Evolutionary conservation across 2,329 filamentous ascomycete species (phyloP).

Genomic region (Didymella segeticola): DNA sequence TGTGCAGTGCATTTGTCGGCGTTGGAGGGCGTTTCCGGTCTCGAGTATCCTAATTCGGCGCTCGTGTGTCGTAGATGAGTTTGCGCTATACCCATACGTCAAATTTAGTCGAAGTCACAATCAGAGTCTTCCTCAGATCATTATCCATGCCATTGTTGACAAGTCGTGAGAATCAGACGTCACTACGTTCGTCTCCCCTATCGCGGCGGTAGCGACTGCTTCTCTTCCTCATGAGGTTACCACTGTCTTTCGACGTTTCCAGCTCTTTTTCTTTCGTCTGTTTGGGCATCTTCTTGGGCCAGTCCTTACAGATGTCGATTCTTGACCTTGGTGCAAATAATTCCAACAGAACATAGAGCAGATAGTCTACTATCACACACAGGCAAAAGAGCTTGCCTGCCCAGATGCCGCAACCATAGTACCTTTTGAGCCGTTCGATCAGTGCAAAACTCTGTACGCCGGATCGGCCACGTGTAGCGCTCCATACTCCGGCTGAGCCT

Average conservation of each 20-base stretch:
- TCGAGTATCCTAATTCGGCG: background rate
- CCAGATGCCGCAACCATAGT: slow-evolving; percentile 98
- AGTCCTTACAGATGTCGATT: slow-evolving; percentile 89
- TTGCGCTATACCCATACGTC: slow-evolving; percentile 23
- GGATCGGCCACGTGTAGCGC: slow-evolving; percentile 71
- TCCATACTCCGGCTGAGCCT: slow-evolving; percentile 70
- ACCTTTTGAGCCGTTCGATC: slow-evolving; percentile 92
- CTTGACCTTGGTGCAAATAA: slow-evolving; percentile 82
- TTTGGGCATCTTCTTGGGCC: slow-evolving; percentile 74
- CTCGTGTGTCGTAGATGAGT: slow-evolving; percentile 12
- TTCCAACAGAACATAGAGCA: slow-evolving; percentile 88
- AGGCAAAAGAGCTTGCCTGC: slow-evolving; percentile 96
- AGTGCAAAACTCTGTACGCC: slow-evolving; percentile 86
- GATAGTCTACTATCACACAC: slow-evolving; percentile 91
- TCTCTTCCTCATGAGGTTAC: slow-evolving; percentile 31
- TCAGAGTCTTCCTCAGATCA: slow-evolving; percentile 4
- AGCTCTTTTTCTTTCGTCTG: slow-evolving; percentile 23
- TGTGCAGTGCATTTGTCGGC: slow-evolving; percentile 46
- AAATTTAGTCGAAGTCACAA: slow-evolving; percentile 30
- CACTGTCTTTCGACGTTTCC: slow-evolving; percentile 16
- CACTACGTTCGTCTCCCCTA: slow-evolving; percentile 28
- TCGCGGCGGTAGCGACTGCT: slow-evolving; percentile 38
- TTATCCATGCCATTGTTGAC: background rate
- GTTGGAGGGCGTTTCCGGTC: slow-evolving; percentile 25
- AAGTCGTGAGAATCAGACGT: slow-evolving; percentile 17